Evolutionary conservation across 2,329 filamentous ascomycete species (phyloP), one percentile per base, ranked within the genome.

Genomic region (Didymellaceae sp.): DNA sequence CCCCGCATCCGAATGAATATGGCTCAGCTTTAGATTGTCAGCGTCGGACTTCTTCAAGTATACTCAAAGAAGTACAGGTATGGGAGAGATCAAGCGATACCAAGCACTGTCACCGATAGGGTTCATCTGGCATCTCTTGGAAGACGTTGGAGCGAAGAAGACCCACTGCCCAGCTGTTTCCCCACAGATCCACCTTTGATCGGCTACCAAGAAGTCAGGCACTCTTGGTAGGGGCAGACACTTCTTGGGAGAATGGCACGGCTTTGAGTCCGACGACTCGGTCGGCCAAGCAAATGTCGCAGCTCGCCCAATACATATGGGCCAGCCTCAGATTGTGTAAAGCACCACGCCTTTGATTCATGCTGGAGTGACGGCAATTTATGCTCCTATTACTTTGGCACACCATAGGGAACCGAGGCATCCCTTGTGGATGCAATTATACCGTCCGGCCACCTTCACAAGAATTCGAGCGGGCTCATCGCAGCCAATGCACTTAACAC

Each of bases 81-180:
- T n/a, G n/a, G n/a, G n/a, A n/a, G n/a, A n/a, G n/a, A n/a, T n/a
- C 14, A 13, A 42, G 22, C 35, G 17, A 32, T 39, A 45, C 47
- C 43, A 52, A 55, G 43, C 35, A 37, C 31, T 37, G 41, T 38
- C 37, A 55, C 30, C 32, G 45, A 47, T 51, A 44, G 33, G 25
- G 26, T 44, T 38, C 37, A 31, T 45, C 32, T 49, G 35, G 45
- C 51, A 45, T 21, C 45, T 48, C 51, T 45, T 51, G 45, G 46
- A 45, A 46, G 30, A 42, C 32, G 43, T 41, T 42, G 35, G 35
- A 32, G 54, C 55, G 48, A 54, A 55, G 57, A 46, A 25, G 48
- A 45, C 45, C 50, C 58, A 46, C 58, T 55, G 47, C 50, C 52
- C 47, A 54, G 50, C 47, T 54, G 44, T 51, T 40, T 37, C 55